Percentiles rank a stretch among this genome's conserved stretches.
Conservation (phyloP, 179 eudicot species). For the Sideroxylon spinosum region DNA sequence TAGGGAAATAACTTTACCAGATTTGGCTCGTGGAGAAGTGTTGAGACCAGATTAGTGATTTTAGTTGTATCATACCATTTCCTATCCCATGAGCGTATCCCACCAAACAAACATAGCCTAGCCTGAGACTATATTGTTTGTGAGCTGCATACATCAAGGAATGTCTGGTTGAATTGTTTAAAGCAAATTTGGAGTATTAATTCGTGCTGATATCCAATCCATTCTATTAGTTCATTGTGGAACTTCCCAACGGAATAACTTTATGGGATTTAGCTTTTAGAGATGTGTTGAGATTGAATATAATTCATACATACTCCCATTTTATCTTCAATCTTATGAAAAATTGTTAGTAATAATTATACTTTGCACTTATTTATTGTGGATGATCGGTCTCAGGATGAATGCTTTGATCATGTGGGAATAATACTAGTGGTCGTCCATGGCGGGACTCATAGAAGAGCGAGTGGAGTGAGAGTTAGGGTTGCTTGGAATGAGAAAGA, state of each 20-base stretch:
- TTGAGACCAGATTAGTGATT: neutral
- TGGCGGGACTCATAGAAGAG: too few relatives aligned
- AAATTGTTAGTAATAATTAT: neutral
- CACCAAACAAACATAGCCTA: neutral
- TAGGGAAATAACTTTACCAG: neutral
- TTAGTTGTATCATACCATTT: neutral
- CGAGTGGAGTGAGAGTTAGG: too few relatives aligned
- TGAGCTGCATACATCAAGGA: neutral
- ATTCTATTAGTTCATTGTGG: neutral
- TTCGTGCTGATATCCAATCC: neutral
- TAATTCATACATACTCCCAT: neutral
- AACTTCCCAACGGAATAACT: neutral
- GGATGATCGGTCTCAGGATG: too few relatives aligned
- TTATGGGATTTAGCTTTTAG: neutral
- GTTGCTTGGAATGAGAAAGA: too few relatives aligned
- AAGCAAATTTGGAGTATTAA: neutral
- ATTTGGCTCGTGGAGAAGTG: neutral
- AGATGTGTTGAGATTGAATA: neutral
- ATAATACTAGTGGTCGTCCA: too few relatives aligned
- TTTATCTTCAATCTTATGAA: conserved; percentile 3
- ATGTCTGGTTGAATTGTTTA: neutral
- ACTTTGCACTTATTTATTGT: too few relatives aligned
- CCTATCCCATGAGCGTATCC: too few relatives aligned
- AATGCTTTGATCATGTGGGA: too few relatives aligned
- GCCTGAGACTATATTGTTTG: neutral